Evolutionary conservation across 179 eudicot genomes (phyloP).

Genomic region (Silene vulgaris): DNA sequence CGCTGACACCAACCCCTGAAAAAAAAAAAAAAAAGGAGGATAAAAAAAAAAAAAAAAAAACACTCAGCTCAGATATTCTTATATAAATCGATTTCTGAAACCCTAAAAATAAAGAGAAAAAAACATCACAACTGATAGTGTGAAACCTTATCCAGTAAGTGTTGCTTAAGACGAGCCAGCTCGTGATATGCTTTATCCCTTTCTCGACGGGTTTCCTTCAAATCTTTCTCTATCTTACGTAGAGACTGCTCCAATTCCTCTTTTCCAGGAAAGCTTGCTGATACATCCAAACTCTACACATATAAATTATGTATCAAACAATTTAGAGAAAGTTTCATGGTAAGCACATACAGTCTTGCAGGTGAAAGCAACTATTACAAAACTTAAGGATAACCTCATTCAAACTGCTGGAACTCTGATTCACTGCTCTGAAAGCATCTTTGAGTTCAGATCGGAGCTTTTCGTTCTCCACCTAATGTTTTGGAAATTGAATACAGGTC

Average conservation of each 20-base stretch:
- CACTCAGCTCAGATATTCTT: not conserved
- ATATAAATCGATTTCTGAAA: not conserved
- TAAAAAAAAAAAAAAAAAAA: not conserved
- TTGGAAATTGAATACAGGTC: conserved; percentile 13
- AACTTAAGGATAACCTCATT: conserved; percentile 41
- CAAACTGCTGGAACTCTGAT: conserved; percentile 28
- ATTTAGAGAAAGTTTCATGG: not conserved
- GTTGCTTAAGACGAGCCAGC: conserved; percentile 90
- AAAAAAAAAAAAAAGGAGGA: too few species aligned
- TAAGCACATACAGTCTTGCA: conserved; percentile 3
- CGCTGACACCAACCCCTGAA: too few species aligned
- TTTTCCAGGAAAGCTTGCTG: conserved; percentile 48
- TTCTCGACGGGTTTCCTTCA: conserved; percentile 55
- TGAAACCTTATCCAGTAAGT: conserved; percentile 80
- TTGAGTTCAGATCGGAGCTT: conserved; percentile 53
- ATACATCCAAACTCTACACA: conserved; percentile 33
- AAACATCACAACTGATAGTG: not conserved
- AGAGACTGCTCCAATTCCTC: conserved; percentile 58
- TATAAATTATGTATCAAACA: conserved; percentile 13
- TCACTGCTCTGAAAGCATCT: conserved; percentile 32
- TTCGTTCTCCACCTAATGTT: conserved; percentile 59
- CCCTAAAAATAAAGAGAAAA: not conserved
- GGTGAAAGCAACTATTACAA: not conserved
- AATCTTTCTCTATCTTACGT: conserved; percentile 57
- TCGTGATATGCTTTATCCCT: conserved; percentile 79